Conservation (phyloP, 2,329 filamentous ascomycete species). For the Pestalotiopsis sp. region DNA sequence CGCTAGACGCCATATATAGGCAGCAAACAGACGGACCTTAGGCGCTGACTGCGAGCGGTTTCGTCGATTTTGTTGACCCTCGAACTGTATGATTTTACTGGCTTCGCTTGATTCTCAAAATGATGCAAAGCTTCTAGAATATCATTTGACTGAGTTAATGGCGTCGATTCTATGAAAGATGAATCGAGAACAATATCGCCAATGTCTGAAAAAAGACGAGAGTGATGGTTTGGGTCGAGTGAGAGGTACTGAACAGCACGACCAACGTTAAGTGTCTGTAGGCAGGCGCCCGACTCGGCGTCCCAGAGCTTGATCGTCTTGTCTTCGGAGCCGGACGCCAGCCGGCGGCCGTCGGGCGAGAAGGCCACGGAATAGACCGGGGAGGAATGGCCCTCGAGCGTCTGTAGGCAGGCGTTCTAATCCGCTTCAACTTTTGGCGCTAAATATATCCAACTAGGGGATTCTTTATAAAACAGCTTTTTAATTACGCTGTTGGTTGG, state of each 20-base stretch:
- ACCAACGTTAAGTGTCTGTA: neutral
- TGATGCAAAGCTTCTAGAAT: no score
- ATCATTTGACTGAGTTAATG: no score
- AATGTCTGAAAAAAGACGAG: neutral
- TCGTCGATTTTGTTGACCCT: no score
- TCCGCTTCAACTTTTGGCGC: conserved; percentile 5
- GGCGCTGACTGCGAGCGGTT: no score
- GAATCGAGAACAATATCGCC: neutral
- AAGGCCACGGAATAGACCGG: neutral
- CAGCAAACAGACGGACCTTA: no score
- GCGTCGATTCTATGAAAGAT: neutral
- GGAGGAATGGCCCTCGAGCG: neutral
- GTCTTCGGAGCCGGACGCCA: conserved; percentile 25
- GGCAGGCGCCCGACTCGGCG: neutral
- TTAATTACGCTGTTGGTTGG: conserved; percentile 23
- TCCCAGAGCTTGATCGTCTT: conserved; percentile 15
- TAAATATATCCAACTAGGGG: conserved; percentile 17
- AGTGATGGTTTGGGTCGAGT: neutral
- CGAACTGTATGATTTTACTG: no score
- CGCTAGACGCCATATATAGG: no score
- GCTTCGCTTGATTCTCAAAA: no score
- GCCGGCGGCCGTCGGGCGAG: neutral
- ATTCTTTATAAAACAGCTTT: conserved; percentile 16
- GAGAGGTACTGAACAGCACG: no score
- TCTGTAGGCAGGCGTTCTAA: conserved; percentile 1